Evolutionary conservation across 768 basidiomycete genomes (phyloP).

Genomic region (Dictyophora rubrovolvata): DNA sequence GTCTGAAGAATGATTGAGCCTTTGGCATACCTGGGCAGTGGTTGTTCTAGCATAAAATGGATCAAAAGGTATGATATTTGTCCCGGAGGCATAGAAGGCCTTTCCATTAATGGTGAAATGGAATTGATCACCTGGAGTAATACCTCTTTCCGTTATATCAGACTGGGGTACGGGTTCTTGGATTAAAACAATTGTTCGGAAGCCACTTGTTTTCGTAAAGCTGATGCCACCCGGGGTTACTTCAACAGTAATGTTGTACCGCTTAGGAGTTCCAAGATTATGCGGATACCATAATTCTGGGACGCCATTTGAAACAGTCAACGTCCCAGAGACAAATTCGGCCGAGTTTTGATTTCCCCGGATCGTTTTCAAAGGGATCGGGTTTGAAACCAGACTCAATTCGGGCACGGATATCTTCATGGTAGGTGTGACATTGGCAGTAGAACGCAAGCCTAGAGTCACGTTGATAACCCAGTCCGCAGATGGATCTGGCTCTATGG

Average conservation of each 20-base stretch:
- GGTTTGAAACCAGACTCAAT: constrained; percentile 29
- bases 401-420: constrained; percentile 38
- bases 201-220: constrained; percentile 40
- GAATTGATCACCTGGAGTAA: constrained; percentile 52
- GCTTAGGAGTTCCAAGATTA: constrained; percentile 43
- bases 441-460: constrained; percentile 38
- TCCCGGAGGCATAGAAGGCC: constrained; percentile 44
- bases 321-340: constrained; percentile 33
- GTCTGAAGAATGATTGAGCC: background rate
- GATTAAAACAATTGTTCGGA: constrained; percentile 47
- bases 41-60: constrained; percentile 45
- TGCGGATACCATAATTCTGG: constrained; percentile 46
- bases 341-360: constrained; percentile 18
- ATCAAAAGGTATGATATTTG: constrained; percentile 53
- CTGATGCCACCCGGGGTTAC: constrained; percentile 24
- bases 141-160: constrained; percentile 36
- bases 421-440: constrained; percentile 24
- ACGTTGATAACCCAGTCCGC: constrained; percentile 50
- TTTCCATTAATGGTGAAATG: constrained; percentile 51
- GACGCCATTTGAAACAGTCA: constrained; percentile 35
- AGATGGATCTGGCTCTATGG: constrained; percentile 32
- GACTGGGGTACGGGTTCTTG: constrained; percentile 37
- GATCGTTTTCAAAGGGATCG: constrained; percentile 20
- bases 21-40: constrained; percentile 21
- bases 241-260: constrained; percentile 41